Evolutionary conservation across 2,329 filamentous ascomycete species (phyloP), one percentile per base, ranked within the genome.

Genomic region (Colletotrichum lupini): DNA sequence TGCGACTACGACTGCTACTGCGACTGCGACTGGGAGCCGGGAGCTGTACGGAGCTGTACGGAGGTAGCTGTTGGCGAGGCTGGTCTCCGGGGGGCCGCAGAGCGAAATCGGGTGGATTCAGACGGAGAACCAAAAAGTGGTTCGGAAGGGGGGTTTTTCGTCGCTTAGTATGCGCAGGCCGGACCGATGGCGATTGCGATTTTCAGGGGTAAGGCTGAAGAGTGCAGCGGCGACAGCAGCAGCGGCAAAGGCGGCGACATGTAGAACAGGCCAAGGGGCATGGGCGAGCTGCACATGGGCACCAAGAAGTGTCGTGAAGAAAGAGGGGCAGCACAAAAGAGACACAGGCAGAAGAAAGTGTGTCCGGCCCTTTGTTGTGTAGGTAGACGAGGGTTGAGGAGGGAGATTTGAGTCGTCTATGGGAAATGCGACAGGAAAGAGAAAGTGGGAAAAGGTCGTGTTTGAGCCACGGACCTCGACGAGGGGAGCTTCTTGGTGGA

Each of bases 201-300:
- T 74, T 72, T 74, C 72, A 72, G 72, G 72, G 72, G 72, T 74
- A 72, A 72, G 72, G 72, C 72, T 74, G 68, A 62, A 67, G 49
- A 74, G 52, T 46, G 53, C 52, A 49, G 53, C 55, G 26, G 52
- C 64, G 37, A 62, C 32, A 68, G 52, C 60, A 62, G 57, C 68
- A 32, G 56, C 61, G 53, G 42, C 53, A 57, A 32, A 52, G 56
- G 71, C 55, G 70, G 70, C 67, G 67, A 72, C 71, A 73, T 73
- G 67, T 71, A 73, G 61, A 49, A 52, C 71, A 65, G 60, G 67
- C 53, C 69, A 69, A 72, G 66, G 66, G 55, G 64, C 56, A 73
- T 52, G 56, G 71, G 55, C 67, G 55, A 71, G 67, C 60, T 55
- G 67, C 55, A 52, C 71, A 73, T 73, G 67, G 61, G 60, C 61